Percentiles rank a stretch among this genome's conserved stretches.
Evolutionary conservation across 805 yeast species (phyloP).

Genomic region (Kregervanrija delftensis): DNA sequence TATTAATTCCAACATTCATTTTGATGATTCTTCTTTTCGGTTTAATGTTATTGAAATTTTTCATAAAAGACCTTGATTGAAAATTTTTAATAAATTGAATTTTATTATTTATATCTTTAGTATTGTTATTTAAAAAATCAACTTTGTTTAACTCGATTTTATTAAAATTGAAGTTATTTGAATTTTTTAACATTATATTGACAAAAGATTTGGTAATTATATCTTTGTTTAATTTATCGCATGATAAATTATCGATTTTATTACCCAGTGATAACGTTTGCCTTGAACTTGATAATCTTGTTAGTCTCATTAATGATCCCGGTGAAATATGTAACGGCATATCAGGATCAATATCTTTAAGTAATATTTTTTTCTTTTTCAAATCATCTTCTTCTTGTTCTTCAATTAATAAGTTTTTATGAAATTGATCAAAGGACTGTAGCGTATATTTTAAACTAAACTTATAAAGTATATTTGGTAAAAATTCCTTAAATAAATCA

Average conservation of each 20-base stretch:
- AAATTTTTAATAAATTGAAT: conserved; percentile 36
- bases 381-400: conserved; percentile 23
- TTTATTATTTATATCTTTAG: conserved; percentile 30
- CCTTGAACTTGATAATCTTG: conserved; percentile 64
- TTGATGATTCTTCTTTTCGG: conserved; percentile 23
- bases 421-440: conserved; percentile 30
- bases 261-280: conserved; percentile 68
- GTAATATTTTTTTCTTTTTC: conserved; percentile 33
- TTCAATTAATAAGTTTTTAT: conserved; percentile 26
- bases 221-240: conserved; percentile 28
- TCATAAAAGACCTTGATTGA: conserved; percentile 37
- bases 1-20: conserved; percentile 10
- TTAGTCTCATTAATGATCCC: conserved; percentile 58
- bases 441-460: conserved; percentile 61
- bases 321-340: conserved; percentile 53
- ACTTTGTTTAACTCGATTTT: conserved; percentile 29
- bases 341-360: conserved; percentile 48
- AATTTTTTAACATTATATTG: conserved; percentile 21
- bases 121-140: conserved; percentile 13
- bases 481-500: conserved; percentile 73
- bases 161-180: conserved; percentile 20
- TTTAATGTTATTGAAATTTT: conserved; percentile 23
- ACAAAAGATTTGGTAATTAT: conserved; percentile 28
- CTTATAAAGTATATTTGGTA: conserved; percentile 75
- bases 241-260: conserved; percentile 19